Evolutionary conservation across 495 filamentous ascomycete species (phyloP), one percentile per base, ranked within the genome.

Genomic region (Daldinia concentrica): DNA sequence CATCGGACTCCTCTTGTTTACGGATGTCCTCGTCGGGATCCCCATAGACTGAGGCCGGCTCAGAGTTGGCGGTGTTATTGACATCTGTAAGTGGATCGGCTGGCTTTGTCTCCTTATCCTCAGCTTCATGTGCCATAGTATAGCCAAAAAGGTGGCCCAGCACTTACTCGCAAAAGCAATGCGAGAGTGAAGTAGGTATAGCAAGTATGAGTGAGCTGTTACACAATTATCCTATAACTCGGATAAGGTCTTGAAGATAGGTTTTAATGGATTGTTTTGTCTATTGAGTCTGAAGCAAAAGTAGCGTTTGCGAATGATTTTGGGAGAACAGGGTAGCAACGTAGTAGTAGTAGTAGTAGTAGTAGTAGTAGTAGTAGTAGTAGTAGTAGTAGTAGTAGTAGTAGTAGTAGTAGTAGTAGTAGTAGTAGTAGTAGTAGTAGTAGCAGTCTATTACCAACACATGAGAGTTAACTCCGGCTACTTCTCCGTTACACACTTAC

Each of bases 91-190:
- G 51, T 54, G 75, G 66, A 56, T 74, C 68, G 36, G 68, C 52
- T 41, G 73, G 64, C 30, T 69, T 71, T 32, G 62, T 72, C 66
- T 69, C 68, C 45, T 77, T 74, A 19, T 77, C 71, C n/a, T 43
- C 68, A 70, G 58, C 29, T 69, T 77, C 55, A 65, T 63, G 50
- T 71, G 79, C 74, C 72, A 77, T 78, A 62, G 73, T 70, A 73
- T 52, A 58, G 56, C 64, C 12, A 22, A 27, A 52, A 50, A 27
- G 45, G 51, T 41, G 52, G 36, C 51, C 67, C 2, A 26, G n/a
- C 50, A 60, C 64, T 60, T 30, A 56, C 51, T 63, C 57, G 57
- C 48, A 32, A 27, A 36, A 15, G 3, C n/a, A 58, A 65, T 62
- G 59, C 60, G 59, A 73, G 37, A 32, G 50, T 17, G 62, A 52